phyloP scores from a whole-genome alignment of 2,329 filamentous ascomycete genomes.

The Epichloe elymi region DNA sequence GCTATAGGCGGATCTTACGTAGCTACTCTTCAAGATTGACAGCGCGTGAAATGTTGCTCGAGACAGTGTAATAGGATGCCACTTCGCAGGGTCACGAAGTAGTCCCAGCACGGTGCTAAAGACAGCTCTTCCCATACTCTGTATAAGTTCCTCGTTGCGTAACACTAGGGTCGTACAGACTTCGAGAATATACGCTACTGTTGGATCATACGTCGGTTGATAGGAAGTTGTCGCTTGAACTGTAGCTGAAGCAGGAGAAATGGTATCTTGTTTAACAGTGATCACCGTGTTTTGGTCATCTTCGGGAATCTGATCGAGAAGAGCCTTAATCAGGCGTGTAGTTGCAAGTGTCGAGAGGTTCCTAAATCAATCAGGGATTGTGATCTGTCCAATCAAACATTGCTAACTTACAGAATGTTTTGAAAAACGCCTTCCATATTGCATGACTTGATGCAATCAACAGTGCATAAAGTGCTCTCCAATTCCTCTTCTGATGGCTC shows the following conservation, averaged over 20 bases:
- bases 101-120: slow-evolving; percentile 70
- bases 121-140: slow-evolving; percentile 62
- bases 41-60: slow-evolving; percentile 80
- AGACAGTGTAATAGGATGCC: slow-evolving; percentile 75
- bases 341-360: slow-evolving; percentile 22
- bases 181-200: slow-evolving; percentile 81
- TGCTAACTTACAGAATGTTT: slow-evolving; percentile 57
- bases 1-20: slow-evolving; percentile 43
- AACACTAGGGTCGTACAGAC: slow-evolving; percentile 73
- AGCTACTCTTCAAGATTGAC: slow-evolving; percentile 67
- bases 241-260: slow-evolving; percentile 47
- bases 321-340: slow-evolving; percentile 42
- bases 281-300: slow-evolving; percentile 67
- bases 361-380: slow-evolving; percentile 13
- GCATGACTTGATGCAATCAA: slow-evolving; percentile 88
- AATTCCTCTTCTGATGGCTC: slow-evolving; percentile 96
- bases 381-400: not conserved
- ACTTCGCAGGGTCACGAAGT: slow-evolving; percentile 62
- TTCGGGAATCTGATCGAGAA: slow-evolving; percentile 78
- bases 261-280: slow-evolving; percentile 74
- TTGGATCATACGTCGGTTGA: slow-evolving; percentile 65
- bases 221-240: slow-evolving; percentile 21
- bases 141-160: slow-evolving; percentile 59
- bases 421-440: slow-evolving; percentile 69
- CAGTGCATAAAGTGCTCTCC: slow-evolving; percentile 85